A percentile compares a stretch with the other conserved stretches of the same genome.
These are phyloP conservation scores for Beta macrorhiza DNA, from an alignment of 179 eudicot species.

Conservation along the genomic window DNA sequence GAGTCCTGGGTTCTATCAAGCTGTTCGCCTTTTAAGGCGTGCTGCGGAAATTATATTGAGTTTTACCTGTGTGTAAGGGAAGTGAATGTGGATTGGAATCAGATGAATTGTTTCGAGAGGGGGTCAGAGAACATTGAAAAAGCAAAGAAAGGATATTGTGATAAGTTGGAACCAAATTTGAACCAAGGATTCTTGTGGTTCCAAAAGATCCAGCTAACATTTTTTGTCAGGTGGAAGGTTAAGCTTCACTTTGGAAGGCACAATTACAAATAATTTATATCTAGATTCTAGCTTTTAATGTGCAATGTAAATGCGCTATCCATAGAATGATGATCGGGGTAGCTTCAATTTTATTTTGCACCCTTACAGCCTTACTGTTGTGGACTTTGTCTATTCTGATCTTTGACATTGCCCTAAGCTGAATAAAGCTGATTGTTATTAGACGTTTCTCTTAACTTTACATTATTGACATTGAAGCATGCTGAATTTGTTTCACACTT, in stretches of 20 bases:
- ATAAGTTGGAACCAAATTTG: no score
- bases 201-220: background rate
- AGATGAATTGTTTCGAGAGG: background rate
- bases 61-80: background rate
- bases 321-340: background rate
- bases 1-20: conserved; percentile 3
- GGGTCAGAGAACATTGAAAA: background rate
- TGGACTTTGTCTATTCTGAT: background rate
- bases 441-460: background rate
- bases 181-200: no score
- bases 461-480: background rate
- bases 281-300: background rate
- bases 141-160: background rate
- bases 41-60: background rate
- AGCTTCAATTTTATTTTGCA: background rate
- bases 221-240: background rate
- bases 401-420: background rate
- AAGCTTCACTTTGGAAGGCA: background rate
- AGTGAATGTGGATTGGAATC: background rate
- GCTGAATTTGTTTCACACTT: conserved; percentile 1
- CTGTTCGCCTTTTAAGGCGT: background rate
- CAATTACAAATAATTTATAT: background rate
- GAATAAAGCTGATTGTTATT: background rate
- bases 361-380: no score
- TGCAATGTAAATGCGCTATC: background rate